Evolutionary conservation across 1,139 yeast species (phyloP).

Genomic region (Hansenula lynferdii): DNA sequence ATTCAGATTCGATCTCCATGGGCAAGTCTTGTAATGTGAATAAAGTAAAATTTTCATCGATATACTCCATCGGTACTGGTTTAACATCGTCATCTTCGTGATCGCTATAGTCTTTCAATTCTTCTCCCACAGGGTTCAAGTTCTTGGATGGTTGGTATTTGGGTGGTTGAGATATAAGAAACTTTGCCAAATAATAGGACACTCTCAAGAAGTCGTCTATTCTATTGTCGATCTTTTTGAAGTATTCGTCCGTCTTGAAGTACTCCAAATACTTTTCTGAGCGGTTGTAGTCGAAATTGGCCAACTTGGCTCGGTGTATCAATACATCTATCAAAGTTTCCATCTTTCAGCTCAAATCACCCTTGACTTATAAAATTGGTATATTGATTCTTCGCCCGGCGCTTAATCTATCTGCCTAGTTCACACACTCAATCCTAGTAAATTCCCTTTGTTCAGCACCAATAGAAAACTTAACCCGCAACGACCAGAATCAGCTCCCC

Average conservation of each 20-base stretch:
- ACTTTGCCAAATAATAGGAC: conserved; percentile 6
- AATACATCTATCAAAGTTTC: conserved; percentile 3
- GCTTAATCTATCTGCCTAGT: no score
- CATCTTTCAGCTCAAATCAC: background rate
- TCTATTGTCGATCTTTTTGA: conserved; percentile 4
- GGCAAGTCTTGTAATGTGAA: conserved; percentile 4
- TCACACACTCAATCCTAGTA: no score
- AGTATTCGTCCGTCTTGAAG: conserved; percentile 4
- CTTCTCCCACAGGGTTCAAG: background rate
- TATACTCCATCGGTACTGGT: background rate
- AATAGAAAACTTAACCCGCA: no score
- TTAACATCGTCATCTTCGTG: background rate
- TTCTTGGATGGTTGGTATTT: background rate
- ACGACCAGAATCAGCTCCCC: no score
- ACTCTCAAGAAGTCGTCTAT: conserved; percentile 7
- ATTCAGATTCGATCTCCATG: conserved; percentile 9
- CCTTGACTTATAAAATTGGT: no score
- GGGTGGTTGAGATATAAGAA: conserved; percentile 6
- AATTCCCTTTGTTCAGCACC: no score
- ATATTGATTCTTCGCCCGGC: no score
- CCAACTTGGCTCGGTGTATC: conserved; percentile 2
- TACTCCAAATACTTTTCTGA: conserved; percentile 6
- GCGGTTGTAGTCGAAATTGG: conserved; percentile 1
- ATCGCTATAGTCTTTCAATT: conserved; percentile 4
- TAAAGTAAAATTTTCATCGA: conserved; percentile 4